These are phyloP conservation scores for Gossypium mustelinum DNA, from an alignment of 345 rosid species.

Conservation along the genomic window DNA sequence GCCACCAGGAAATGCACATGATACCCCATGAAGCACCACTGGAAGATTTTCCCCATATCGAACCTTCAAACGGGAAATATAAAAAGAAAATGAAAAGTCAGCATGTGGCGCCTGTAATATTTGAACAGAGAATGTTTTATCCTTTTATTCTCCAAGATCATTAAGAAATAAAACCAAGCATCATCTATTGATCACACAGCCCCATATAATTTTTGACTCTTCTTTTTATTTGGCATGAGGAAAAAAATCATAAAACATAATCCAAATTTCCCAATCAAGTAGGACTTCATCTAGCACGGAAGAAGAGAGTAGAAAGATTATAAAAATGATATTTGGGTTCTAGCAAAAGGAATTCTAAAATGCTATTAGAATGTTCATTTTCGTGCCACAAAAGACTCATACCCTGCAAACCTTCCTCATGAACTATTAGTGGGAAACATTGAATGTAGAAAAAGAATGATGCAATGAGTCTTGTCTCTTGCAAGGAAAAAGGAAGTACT, in stretches of 20 bases:
- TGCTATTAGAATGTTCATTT: neutral
- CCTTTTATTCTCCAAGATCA: neutral
- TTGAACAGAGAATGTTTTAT: neutral
- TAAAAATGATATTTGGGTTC: neutral
- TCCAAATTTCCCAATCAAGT: neutral
- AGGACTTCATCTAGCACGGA: neutral
- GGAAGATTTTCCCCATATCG: slow-evolving; percentile 98
- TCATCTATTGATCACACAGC: neutral
- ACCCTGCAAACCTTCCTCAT: neutral
- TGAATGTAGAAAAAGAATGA: neutral
- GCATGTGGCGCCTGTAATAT: neutral
- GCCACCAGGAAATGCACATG: slow-evolving; percentile 89
- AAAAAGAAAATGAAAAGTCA: slow-evolving; percentile 18
- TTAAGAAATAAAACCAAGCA: neutral
- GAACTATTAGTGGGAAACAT: neutral
- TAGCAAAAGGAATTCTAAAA: neutral
- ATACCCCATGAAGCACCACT: slow-evolving; percentile 78
- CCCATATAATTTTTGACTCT: neutral
- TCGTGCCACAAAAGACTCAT: neutral
- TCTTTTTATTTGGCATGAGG: neutral
- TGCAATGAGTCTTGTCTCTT: neutral
- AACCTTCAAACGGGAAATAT: slow-evolving; percentile 43
- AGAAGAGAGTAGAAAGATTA: neutral
- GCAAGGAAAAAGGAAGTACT: slow-evolving; percentile 2
- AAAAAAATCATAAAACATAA: neutral